Evolutionary conservation across 1,139 yeast genomes (phyloP), one percentile per base, ranked within the genome.

Genomic region (Arxiozyma slooffiae): DNA sequence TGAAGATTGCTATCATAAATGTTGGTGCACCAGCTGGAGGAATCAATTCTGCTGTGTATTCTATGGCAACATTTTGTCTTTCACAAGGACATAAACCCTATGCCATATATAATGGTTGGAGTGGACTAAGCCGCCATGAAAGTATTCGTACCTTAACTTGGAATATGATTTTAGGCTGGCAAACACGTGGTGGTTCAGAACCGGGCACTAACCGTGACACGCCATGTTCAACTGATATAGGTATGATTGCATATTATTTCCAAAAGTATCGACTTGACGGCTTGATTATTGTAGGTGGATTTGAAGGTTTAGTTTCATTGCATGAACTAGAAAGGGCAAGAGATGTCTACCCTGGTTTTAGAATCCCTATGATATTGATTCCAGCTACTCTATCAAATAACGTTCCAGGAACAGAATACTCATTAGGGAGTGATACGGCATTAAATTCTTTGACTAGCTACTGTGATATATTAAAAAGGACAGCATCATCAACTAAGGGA

Each of bases 301-400:
- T 90, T 68, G 98, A 92, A 72, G 95, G 95, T 7, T 92, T 83
- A 71, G 75, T 80, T n/a, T 82, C 97, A 3, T 77, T 92, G 59
- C 80, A 87, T 60, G 89, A 88, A 70, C 77, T 92, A 58, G 82
- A 86, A 60, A 72, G 73, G 58, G 86, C 92, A 26, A 79, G 94
- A 66, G 66, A 67, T 41, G 75, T 79, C 52, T 92, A 87, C 68
- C 96, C 97, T 18, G 83, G 94, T 18, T 87, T 92, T 74, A 80
- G 89, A 65, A 88, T 92, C 58, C 98, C 98, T 54, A 84, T 89
- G 85, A 85, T 86, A 46, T 84, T 89, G 56, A 76, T 92, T 52
- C 97, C 98, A n/a, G 96, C 97, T n/a, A 92, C 97, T 6, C 85
- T 92, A 57, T 87, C 96, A 14, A 92, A 92, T 69, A 92, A 92